These are phyloP conservation scores for Aspergillus ellipticus DNA, from an alignment of 495 filamentous ascomycete species.

Conservation along the genomic window DNA sequence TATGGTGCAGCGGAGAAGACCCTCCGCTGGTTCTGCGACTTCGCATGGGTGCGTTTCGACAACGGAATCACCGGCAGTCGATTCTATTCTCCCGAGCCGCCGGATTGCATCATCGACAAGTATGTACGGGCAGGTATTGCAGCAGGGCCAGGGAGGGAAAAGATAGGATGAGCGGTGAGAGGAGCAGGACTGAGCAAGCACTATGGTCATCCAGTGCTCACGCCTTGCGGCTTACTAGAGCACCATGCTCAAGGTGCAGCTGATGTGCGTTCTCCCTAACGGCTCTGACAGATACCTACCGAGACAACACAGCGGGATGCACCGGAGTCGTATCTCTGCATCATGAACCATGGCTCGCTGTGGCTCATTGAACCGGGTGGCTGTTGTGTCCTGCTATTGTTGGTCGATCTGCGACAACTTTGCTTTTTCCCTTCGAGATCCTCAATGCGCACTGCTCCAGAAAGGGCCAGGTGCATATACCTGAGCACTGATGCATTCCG, in stretches of 20 bases:
- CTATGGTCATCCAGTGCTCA: neutral
- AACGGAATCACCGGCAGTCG: neutral
- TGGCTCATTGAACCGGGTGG: neutral
- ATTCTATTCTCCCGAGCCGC: neutral
- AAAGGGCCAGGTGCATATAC: neutral
- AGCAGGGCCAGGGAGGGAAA: neutral
- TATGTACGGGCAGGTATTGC: neutral
- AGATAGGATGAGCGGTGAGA: neutral
- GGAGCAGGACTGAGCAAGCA: neutral
- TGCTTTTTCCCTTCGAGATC: neutral
- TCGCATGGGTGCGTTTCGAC: neutral
- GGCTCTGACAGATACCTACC: neutral
- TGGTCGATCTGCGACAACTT: neutral
- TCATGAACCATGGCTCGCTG: neutral
- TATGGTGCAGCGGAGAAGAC: neutral
- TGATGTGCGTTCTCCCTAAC: neutral
- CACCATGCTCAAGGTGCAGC: neutral
- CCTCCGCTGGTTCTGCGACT: neutral
- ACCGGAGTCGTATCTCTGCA: neutral
- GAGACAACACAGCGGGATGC: neutral
- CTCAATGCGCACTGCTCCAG: neutral
- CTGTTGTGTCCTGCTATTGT: neutral
- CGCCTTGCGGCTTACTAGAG: neutral
- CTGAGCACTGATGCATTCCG: neutral
- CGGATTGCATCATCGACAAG: neutral